Conservation (phyloP, 2,329 filamentous ascomycete genomes). For the Pyrenochaeta sp. region DNA sequence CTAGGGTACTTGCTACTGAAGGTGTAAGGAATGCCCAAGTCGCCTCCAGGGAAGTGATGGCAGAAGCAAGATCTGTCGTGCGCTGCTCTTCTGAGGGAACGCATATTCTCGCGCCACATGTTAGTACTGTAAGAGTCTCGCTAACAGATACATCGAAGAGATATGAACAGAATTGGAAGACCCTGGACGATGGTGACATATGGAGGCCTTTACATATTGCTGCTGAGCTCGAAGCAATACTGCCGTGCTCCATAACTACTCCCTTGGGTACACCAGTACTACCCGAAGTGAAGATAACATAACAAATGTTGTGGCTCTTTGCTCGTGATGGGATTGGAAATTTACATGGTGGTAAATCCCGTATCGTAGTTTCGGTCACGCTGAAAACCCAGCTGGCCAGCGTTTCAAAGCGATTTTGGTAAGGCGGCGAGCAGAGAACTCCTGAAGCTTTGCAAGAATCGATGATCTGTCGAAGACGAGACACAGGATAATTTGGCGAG, state of each 20-base stretch:
- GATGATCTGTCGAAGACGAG: conserved; percentile 38
- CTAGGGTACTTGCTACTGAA: conserved; percentile 46
- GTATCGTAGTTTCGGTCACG: conserved; percentile 26
- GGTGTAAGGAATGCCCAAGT: conserved; percentile 47
- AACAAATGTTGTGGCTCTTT: conserved; percentile 31
- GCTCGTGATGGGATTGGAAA: conserved; percentile 18
- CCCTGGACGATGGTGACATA: conserved; percentile 36
- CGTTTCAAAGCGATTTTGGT: conserved; percentile 26
- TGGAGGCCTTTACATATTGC: conserved; percentile 39
- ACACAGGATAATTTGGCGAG: conserved; percentile 36
- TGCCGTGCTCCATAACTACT: conserved; percentile 41
- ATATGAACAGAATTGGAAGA: conserved; percentile 48
- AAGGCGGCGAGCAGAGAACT: conserved; percentile 38
- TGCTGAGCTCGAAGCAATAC: conserved; percentile 37
- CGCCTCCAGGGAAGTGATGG: conserved; percentile 37
- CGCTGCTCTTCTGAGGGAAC: conserved; percentile 52
- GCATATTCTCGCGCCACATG: conserved; percentile 43
- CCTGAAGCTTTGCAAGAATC: conserved; percentile 35
- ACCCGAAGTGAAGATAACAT: conserved; percentile 45
- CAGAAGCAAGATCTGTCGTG: conserved; percentile 53
- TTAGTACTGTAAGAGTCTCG: conserved; percentile 45
- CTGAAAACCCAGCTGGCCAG: conserved; percentile 27
- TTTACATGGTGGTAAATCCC: conserved; percentile 17
- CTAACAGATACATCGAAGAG: conserved; percentile 46
- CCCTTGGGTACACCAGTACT: conserved; percentile 45